Base-by-base conservation (phyloP, 768 basidiomycete species). In the Thelephora ganbajun region DNA sequence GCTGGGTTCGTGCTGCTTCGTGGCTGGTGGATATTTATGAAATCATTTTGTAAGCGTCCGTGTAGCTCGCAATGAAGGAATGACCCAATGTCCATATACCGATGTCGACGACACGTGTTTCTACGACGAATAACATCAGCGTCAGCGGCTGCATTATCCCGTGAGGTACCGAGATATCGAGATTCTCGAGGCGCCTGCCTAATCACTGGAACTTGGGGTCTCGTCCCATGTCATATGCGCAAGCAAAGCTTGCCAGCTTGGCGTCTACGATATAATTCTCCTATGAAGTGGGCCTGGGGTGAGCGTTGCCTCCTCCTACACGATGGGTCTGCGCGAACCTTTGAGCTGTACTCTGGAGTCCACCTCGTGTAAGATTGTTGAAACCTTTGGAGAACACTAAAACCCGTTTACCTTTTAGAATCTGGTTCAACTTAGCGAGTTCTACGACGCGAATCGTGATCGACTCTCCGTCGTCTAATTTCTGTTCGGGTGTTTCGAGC, bases 381-480 rank as follows among this genome's bases (percentile, higher is more conserved):
- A 14, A 5, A n/a, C 34, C 37, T 36, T 18, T n/a, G 14, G 5
- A 11, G 16, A 42, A 46, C n/a, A 13, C 4, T n/a, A 11, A 11
- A n/a, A 3, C 12, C 23, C 13, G 59, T 70, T 42, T 54, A 88
- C 90, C 80, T 67, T 79, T 70, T 41, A 97, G 66, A 39, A 73
- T 74, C 0, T 66, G 63, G 42, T 75, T 66, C 16, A 96, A 65
- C 52, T 80, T 77, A 13, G 69, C 58, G 14, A 96, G 56, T 39
- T 80, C 80, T 7, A 93, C 76, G 16, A 87, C 73, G 44, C 75
- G 73, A 37, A 73, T 77, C 36, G 80, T 71, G 53, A 97, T 91
- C 52, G 80, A 78, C 63, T 97, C 92, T 9, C 90, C 92, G n/a
- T 70, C 67, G 14, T 94, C 90, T 1, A 92, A 79, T 48, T 84